Evolutionary conservation across 1,284 basidiomycete genomes (phyloP).

Genomic region (Cryptococcus floricola): DNA sequence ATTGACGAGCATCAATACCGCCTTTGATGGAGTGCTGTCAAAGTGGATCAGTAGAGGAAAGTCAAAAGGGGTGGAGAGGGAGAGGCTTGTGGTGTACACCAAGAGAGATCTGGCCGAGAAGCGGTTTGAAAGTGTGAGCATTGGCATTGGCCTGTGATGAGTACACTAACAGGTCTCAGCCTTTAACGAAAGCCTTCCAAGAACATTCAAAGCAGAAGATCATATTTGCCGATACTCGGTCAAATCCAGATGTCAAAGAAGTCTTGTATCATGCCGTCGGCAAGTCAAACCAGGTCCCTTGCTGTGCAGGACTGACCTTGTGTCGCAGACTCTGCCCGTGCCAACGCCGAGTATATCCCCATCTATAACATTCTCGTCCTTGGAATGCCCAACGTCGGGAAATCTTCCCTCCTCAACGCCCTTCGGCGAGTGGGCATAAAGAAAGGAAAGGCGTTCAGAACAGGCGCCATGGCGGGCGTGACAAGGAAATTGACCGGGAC

Average conservation of each 20-base stretch:
- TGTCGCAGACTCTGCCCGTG: slow-evolving; percentile 62
- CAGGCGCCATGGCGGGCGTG: slow-evolving; percentile 82
- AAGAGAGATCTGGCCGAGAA: slow-evolving; percentile 87
- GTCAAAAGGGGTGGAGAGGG: slow-evolving; percentile 48
- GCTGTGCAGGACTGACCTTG: slow-evolving; percentile 1
- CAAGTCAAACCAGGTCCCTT: slow-evolving; percentile 21
- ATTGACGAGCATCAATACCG: slow-evolving; percentile 86
- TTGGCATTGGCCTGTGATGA: not conserved
- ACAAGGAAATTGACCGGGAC: slow-evolving; percentile 79
- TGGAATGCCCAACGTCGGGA: slow-evolving; percentile 99
- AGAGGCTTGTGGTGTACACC: slow-evolving; percentile 86
- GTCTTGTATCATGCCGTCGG: slow-evolving; percentile 51
- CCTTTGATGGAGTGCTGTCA: slow-evolving; percentile 63
- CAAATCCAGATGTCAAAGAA: slow-evolving; percentile 50
- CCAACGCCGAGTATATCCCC: slow-evolving; percentile 41
- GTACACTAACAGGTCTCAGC: slow-evolving; percentile 31
- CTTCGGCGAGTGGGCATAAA: slow-evolving; percentile 82
- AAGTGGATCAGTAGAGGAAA: slow-evolving; percentile 48
- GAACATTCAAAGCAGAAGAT: slow-evolving; percentile 50
- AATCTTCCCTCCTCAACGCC: slow-evolving; percentile 88
- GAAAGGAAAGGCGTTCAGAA: slow-evolving; percentile 82
- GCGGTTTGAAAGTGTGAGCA: slow-evolving; percentile 75
- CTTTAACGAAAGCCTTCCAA: slow-evolving; percentile 50
- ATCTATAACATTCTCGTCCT: slow-evolving; percentile 68
- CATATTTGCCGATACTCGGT: slow-evolving; percentile 54